Evolutionary conservation across 345 rosid genomes (phyloP).

Genomic region (Linum usitatissimum): DNA sequence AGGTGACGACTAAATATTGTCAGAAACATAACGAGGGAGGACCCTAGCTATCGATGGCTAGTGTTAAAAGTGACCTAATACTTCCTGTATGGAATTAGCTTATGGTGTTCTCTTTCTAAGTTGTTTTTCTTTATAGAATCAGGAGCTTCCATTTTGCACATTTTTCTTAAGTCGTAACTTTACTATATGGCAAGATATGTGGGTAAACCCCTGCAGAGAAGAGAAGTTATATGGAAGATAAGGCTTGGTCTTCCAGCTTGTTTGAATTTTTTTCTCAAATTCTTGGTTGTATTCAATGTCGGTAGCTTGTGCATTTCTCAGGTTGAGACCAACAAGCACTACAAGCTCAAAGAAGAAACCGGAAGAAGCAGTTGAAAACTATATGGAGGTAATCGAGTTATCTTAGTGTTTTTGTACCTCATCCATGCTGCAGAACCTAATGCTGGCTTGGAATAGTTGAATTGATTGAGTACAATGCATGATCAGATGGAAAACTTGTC

Average conservation of each 20-base stretch:
- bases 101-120: too few relatives aligned
- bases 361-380: slow-evolving; percentile 32
- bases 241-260: slow-evolving; percentile 7
- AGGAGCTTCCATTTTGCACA: too few relatives aligned
- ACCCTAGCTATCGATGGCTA: background rate
- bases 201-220: background rate
- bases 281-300: slow-evolving; percentile 1
- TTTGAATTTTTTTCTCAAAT: slow-evolving; percentile 5
- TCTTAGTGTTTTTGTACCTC: background rate
- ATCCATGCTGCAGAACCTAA: background rate
- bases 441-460: too few relatives aligned
- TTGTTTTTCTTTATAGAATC: too few relatives aligned
- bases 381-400: slow-evolving; percentile 36
- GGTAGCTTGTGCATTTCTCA: slow-evolving; percentile 18
- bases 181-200: background rate
- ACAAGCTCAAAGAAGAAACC: slow-evolving; percentile 48
- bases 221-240: slow-evolving; percentile 2
- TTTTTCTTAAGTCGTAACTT: background rate
- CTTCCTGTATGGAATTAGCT: too few relatives aligned
- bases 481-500: background rate
- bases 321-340: slow-evolving; percentile 50
- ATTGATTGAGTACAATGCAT: background rate
- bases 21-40: background rate
- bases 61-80: too few relatives aligned
- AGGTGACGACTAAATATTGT: background rate